These are phyloP conservation scores for Fusarium sulawesiense DNA, from an alignment of 2,329 filamentous ascomycete species.

Conservation along the genomic window DNA sequence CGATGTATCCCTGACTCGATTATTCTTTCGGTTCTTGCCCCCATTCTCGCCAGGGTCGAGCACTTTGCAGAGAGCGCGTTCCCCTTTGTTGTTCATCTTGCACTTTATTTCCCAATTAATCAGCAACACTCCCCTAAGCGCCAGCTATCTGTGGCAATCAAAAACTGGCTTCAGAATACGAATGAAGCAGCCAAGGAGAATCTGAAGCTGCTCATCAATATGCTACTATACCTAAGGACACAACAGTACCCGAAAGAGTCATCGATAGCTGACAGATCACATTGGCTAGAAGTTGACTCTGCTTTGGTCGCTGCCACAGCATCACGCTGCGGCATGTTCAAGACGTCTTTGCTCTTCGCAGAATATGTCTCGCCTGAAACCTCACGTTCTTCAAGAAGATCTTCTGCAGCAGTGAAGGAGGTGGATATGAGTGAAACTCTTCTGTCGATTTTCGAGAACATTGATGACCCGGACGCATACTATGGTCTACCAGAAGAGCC, in stretches of 20 bases:
- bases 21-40: slow-evolving; percentile 75
- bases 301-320: slow-evolving; percentile 77
- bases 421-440: slow-evolving; percentile 74
- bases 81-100: slow-evolving; percentile 86
- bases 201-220: slow-evolving; percentile 78
- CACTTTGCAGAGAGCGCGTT: slow-evolving; percentile 80
- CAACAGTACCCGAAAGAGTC: slow-evolving; percentile 79
- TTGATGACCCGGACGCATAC: slow-evolving; percentile 96
- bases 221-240: slow-evolving; percentile 87
- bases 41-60: slow-evolving; percentile 72
- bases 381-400: slow-evolving; percentile 71
- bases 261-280: slow-evolving; percentile 80
- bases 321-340: slow-evolving; percentile 83
- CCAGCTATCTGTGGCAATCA: slow-evolving; percentile 73
- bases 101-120: slow-evolving; percentile 76
- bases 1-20: slow-evolving; percentile 70
- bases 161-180: slow-evolving; percentile 67
- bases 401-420: slow-evolving; percentile 65
- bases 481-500: slow-evolving; percentile 88
- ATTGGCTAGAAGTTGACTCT: slow-evolving; percentile 90
- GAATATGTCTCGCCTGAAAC: slow-evolving; percentile 75
- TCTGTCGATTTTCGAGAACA: slow-evolving; percentile 85
- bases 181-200: slow-evolving; percentile 65
- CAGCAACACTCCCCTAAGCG: slow-evolving; percentile 69
- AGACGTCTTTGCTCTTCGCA: slow-evolving; percentile 84